Evolutionary conservation across 139 green algal species (phyloP).

Genomic region (Monoraphidium neglectum): DNA sequence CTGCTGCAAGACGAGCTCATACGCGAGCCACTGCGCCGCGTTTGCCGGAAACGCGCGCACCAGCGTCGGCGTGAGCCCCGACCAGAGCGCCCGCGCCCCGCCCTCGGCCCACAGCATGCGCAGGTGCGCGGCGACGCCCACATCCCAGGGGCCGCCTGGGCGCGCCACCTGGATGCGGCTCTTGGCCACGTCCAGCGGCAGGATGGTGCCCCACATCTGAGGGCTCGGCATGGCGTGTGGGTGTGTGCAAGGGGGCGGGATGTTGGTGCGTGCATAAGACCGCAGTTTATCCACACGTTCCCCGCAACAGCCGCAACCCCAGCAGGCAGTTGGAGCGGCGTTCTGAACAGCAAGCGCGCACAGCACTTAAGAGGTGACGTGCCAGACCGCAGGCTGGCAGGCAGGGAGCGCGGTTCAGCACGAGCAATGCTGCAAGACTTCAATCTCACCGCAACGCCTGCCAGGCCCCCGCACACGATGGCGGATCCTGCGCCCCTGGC

Average conservation of each 20-base stretch:
- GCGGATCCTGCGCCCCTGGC: slow-evolving; percentile 49
- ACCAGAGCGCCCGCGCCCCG: slow-evolving; percentile 52
- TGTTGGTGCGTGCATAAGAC: no score
- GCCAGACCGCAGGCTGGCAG: no score
- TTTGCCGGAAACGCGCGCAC: slow-evolving; percentile 82
- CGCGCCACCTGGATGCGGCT: slow-evolving; percentile 75
- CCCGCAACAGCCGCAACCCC: no score
- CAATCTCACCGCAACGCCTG: slow-evolving; percentile 58
- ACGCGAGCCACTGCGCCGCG: slow-evolving; percentile 40
- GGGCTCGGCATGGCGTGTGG: no score
- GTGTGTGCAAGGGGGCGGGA: no score
- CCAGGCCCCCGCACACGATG: slow-evolving; percentile 65
- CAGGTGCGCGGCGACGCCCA: slow-evolving; percentile 54
- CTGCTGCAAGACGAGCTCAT: slow-evolving; percentile 24
- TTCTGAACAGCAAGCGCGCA: neutral
- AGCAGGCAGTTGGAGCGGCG: neutral
- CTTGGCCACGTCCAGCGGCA: slow-evolving; percentile 84
- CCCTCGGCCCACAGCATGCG: slow-evolving; percentile 46
- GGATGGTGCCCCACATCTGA: slow-evolving; percentile 66
- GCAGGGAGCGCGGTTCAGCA: neutral
- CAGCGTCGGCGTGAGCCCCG: slow-evolving; percentile 67
- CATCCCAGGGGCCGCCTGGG: slow-evolving; percentile 56
- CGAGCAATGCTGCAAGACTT: neutral
- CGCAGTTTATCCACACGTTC: no score
- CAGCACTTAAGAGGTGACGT: neutral